Conservation (phyloP, 2,329 filamentous ascomycete species). For the Stenocarpella maydis region DNA sequence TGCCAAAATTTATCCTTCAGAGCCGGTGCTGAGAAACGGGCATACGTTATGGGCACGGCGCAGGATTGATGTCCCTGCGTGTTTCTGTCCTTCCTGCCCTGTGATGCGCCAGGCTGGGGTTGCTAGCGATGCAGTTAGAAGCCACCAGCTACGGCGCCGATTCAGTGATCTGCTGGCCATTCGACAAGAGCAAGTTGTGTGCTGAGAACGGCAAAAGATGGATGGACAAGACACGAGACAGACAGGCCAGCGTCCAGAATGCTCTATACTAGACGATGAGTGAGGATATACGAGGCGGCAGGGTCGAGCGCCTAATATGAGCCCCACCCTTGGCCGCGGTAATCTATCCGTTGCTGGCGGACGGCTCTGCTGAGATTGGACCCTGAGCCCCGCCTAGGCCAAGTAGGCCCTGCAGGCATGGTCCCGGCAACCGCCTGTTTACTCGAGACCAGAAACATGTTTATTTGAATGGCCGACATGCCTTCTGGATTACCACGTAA, state of each 20-base stretch:
- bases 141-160: too few species aligned
- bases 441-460: neutral
- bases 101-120: neutral
- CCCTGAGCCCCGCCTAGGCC: neutral
- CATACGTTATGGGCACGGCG: too few species aligned
- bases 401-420: neutral
- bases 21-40: too few species aligned
- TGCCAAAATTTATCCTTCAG: neutral
- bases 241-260: too few species aligned
- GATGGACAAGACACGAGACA: too few species aligned
- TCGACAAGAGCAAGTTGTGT: neutral
- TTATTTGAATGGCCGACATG: neutral
- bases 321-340: too few species aligned
- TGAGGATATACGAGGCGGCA: too few species aligned
- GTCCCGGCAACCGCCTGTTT: neutral
- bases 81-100: too few species aligned
- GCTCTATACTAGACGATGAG: too few species aligned
- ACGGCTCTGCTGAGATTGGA: conserved; percentile 4
- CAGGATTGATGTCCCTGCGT: neutral
- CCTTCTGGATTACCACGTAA: neutral
- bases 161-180: neutral
- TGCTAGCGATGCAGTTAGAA: neutral
- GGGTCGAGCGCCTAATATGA: too few species aligned
- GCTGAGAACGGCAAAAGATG: neutral
- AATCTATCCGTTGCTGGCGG: too few species aligned